Base-by-base conservation (phyloP, 1,284 basidiomycete genomes). In the Tilletia horrida region DNA sequence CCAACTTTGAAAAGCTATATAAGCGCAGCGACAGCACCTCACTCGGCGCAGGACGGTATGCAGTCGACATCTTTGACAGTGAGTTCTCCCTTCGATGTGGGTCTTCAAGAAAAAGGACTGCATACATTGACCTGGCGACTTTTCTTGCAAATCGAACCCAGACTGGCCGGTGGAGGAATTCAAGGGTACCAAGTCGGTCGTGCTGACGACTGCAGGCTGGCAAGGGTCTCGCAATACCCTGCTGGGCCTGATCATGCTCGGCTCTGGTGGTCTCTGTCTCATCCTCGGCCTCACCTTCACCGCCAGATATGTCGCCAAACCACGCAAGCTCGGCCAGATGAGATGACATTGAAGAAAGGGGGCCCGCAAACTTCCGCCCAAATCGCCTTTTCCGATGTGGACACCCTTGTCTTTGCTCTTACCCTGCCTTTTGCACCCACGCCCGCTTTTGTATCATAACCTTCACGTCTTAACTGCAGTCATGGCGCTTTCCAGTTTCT, bases 191-290 rank as follows among this genome's bases (percentile, higher is more conserved):
- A 99, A 99, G 84, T 93, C 92, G 0, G 87, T 99, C 68, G 93
- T 98, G 40, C 91, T 99, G 73, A 93, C 92, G 62, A 98, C 94
- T 0, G 92, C 95, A 3, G 92, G 93, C 0, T 98, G 95, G 93
- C 92, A 97, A 77, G 96, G 96, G 23, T 96, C 96, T 31, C 93
- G 95, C 84, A 95, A 95, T 78, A 89, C 93, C 0, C 97, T 98
- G 88, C 86, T 99, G 27, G 96, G 96, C 9, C 94, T 93, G 89
- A 91, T 93, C 2, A 97, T 97, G 80, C 90, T 99, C 65, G 93
- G 89, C 23, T 88, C 93, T 0, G 90, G 93, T 0, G 88, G 86
- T 11, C 85, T 97, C 21, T 95, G 96, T 79, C 88, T 97, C 31
- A 84, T 92, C 14, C 87, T 98, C 43, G 94, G 92, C 7, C 83